Percentiles rank a stretch among this genome's conserved stretches.
These are phyloP conservation scores for Diaporthe aspalathi DNA, from an alignment of 2,329 filamentous ascomycete genomes.

Conservation along the genomic window DNA sequence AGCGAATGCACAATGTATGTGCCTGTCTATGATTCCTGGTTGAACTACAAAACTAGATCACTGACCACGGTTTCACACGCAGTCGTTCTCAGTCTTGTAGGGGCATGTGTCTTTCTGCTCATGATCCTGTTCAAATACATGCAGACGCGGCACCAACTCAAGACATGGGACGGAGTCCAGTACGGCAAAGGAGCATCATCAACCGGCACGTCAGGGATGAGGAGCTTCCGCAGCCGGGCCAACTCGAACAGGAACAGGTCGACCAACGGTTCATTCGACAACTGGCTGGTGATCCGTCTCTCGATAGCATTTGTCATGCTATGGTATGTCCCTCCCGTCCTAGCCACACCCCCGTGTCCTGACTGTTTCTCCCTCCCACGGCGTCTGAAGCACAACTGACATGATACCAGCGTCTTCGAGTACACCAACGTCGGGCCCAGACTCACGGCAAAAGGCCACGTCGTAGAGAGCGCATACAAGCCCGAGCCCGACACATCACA, in stretches of 20 bases:
- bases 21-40: not conserved
- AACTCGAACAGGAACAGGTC: slow-evolving; percentile 5
- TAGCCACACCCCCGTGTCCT: not conserved
- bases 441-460: slow-evolving; percentile 41
- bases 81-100: slow-evolving; percentile 33
- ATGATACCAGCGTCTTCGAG: slow-evolving; percentile 29
- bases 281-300: slow-evolving; percentile 37
- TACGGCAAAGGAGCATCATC: slow-evolving; percentile 7
- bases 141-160: slow-evolving; percentile 30
- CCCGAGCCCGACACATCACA: slow-evolving; percentile 32
- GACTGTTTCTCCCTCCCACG: too few relatives aligned
- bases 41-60: too few relatives aligned
- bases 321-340: slow-evolving; percentile 17
- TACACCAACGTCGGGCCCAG: slow-evolving; percentile 32
- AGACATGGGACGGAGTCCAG: slow-evolving; percentile 26
- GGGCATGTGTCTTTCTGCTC: slow-evolving; percentile 34
- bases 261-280: slow-evolving; percentile 27
- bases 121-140: slow-evolving; percentile 37
- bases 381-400: not conserved
- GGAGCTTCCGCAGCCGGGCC: slow-evolving; percentile 23
- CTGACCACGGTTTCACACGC: not conserved
- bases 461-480: slow-evolving; percentile 50
- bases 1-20: slow-evolving; percentile 37
- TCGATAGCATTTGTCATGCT: slow-evolving; percentile 35
- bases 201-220: not conserved